Conservation (phyloP, 352 stramenopile species). For the Phytophthora rubi region DNA sequence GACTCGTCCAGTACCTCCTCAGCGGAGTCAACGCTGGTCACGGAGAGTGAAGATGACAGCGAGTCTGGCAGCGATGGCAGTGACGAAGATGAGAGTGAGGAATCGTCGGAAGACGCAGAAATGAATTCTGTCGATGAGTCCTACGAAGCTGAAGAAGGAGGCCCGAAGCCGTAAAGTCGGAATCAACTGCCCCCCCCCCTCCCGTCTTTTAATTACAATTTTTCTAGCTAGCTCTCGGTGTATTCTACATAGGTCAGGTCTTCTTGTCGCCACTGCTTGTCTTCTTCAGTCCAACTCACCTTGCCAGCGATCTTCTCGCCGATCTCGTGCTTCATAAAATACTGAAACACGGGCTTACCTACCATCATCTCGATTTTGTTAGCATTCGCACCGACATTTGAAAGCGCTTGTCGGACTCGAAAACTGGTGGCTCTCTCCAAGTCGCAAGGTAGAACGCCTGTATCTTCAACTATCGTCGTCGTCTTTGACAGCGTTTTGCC, state of each 20-base stretch:
- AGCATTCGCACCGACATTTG: slow-evolving; percentile 33
- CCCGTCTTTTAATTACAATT: not conserved
- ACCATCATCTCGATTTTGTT: slow-evolving; percentile 72
- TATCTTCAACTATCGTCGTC: slow-evolving; percentile 78
- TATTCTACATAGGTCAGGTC: slow-evolving; percentile 82
- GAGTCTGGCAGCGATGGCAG: slow-evolving; percentile 16
- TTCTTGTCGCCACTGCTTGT: slow-evolving; percentile 65
- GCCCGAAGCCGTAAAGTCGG: slow-evolving; percentile 3
- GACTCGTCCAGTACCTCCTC: not conserved
- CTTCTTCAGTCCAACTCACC: slow-evolving; percentile 66
- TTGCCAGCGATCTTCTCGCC: slow-evolving; percentile 60
- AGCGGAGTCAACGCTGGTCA: not conserved
- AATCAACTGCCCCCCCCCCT: not conserved
- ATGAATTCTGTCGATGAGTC: slow-evolving; percentile 19
- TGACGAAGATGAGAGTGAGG: slow-evolving; percentile 14
- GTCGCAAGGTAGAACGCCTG: slow-evolving; percentile 66
- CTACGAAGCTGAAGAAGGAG: slow-evolving; percentile 25
- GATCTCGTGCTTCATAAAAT: slow-evolving; percentile 67
- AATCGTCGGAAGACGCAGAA: slow-evolving; percentile 8
- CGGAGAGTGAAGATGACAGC: slow-evolving; percentile 8
- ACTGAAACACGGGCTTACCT: slow-evolving; percentile 66
- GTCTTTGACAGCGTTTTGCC: slow-evolving; percentile 62
- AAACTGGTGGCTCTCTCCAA: slow-evolving; percentile 74
- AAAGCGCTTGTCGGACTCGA: slow-evolving; percentile 61
- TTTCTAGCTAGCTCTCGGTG: slow-evolving; percentile 49